A percentile compares a stretch with the other conserved stretches of the same genome.
Evolutionary conservation across 495 filamentous ascomycete genomes (phyloP).

Genomic region (Parathielavia appendiculata): DNA sequence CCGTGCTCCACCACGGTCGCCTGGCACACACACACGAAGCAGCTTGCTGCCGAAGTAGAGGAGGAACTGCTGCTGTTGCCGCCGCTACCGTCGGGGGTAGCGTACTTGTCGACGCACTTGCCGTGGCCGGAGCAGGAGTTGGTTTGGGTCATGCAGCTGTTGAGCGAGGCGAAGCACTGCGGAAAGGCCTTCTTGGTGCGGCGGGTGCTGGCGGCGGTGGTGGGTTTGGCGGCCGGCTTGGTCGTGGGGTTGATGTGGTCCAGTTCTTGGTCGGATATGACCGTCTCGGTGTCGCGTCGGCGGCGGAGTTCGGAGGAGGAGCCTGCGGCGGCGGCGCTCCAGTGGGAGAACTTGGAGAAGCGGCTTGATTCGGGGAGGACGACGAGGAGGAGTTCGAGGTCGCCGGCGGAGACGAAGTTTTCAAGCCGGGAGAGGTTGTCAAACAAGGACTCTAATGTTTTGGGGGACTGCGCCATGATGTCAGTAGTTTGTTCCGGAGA

Average conservation of each 20-base stretch:
- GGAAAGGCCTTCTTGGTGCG: conserved; percentile 35
- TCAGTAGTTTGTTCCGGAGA: not conserved
- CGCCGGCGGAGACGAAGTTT: conserved; percentile 31
- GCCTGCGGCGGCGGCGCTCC: conserved; percentile 28
- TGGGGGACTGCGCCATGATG: conserved; percentile 24
- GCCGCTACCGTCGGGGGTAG: conserved; percentile 25
- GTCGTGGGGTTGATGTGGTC: not conserved
- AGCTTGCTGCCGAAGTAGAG: conserved; percentile 36
- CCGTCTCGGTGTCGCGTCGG: conserved; percentile 30
- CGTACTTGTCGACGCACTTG: conserved; percentile 57
- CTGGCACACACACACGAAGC: conserved; percentile 73
- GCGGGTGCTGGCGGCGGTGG: conserved; percentile 18
- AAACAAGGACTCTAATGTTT: conserved; percentile 29
- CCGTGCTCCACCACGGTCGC: conserved; percentile 42
- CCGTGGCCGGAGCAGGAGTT: conserved; percentile 74
- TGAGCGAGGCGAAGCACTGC: conserved; percentile 59
- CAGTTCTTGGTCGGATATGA: conserved; percentile 27
- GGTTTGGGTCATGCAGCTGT: conserved; percentile 58
- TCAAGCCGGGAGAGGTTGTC: conserved; percentile 32
- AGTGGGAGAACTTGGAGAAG: conserved; percentile 32
- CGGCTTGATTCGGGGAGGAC: conserved; percentile 39
- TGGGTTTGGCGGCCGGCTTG: not conserved
- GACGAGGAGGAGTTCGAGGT: conserved; percentile 46
- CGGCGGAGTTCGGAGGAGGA: conserved; percentile 33
- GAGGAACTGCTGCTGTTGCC: conserved; percentile 24